These are phyloP conservation scores for Ophiostoma pallidulum DNA, from an alignment of 2,329 filamentous ascomycete genomes.

Conservation along the genomic window DNA sequence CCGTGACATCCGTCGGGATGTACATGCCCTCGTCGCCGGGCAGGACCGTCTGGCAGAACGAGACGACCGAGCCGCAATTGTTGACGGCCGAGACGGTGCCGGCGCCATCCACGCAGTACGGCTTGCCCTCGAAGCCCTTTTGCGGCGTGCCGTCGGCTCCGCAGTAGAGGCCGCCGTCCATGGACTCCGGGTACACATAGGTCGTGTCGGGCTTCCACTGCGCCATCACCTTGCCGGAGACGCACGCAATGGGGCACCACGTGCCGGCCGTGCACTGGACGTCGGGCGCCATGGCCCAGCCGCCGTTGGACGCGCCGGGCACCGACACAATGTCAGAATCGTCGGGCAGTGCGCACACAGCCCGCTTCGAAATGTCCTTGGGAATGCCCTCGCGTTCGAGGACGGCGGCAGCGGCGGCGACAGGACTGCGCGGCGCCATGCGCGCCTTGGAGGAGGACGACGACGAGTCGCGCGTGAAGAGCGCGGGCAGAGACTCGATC, in stretches of 20 bases:
- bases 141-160: constrained; percentile 53
- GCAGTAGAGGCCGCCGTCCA: constrained; percentile 69
- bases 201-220: constrained; percentile 67
- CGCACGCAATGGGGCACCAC: constrained; percentile 72
- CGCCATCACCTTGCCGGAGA: constrained; percentile 63
- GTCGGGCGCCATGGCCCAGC: constrained; percentile 74
- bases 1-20: constrained; percentile 61
- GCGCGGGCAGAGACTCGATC: constrained; percentile 10
- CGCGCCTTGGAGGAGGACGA: neutral
- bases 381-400: constrained; percentile 24
- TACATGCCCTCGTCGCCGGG: constrained; percentile 76
- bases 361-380: constrained; percentile 35
- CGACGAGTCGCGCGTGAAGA: constrained; percentile 6
- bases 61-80: constrained; percentile 50
- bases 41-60: constrained; percentile 71
- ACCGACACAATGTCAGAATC: constrained; percentile 58
- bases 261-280: constrained; percentile 55
- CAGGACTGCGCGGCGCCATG: constrained; percentile 15
- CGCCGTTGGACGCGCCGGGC: constrained; percentile 58
- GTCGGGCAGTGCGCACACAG: constrained; percentile 55
- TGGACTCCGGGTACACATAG: constrained; percentile 61
- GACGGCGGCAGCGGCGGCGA: no score
- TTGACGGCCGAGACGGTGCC: constrained; percentile 58
- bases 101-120: constrained; percentile 61
- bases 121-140: constrained; percentile 58